Conservation (phyloP, 139 green algal species). For the Picochlorum sp. region DNA sequence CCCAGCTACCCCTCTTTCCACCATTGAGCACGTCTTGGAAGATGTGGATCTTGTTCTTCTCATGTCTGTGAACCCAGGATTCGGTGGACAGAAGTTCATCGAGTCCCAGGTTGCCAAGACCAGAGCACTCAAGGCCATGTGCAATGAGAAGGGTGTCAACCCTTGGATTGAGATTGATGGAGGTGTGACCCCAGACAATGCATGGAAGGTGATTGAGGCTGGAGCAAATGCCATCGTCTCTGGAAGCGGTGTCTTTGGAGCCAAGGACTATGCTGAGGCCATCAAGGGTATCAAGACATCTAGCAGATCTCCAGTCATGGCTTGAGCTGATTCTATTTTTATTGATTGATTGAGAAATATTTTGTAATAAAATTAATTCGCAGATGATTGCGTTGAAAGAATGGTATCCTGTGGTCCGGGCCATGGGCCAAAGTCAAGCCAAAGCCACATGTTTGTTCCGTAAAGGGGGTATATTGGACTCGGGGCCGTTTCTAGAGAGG, state of each 20-base stretch:
- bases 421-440: slow-evolving; percentile 10
- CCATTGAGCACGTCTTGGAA: slow-evolving; percentile 88
- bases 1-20: slow-evolving; percentile 75
- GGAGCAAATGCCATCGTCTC: slow-evolving; percentile 94
- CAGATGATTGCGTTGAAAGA: slow-evolving; percentile 35
- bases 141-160: slow-evolving; percentile 80
- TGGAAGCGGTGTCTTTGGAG: slow-evolving; percentile 88
- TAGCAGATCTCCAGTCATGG: slow-evolving; percentile 29
- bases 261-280: slow-evolving; percentile 55
- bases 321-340: slow-evolving; percentile 4
- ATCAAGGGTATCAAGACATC: slow-evolving; percentile 63
- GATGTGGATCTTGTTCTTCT: slow-evolving; percentile 91
- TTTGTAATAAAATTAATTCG: not conserved
- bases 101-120: slow-evolving; percentile 92
- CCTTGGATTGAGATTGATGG: slow-evolving; percentile 99
- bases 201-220: slow-evolving; percentile 86
- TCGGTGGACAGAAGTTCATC: slow-evolving; percentile 99
- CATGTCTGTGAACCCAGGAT: slow-evolving; percentile 99
- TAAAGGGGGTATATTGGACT: slow-evolving; percentile 63
- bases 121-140: slow-evolving; percentile 77
- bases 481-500: slow-evolving; percentile 26
- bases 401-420: slow-evolving; percentile 25
- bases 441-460: slow-evolving; percentile 45
- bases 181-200: slow-evolving; percentile 88
- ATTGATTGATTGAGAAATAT: not conserved